phyloP scores from a whole-genome alignment of 352 stramenopile species.

The Pythium dissimile region DNA sequence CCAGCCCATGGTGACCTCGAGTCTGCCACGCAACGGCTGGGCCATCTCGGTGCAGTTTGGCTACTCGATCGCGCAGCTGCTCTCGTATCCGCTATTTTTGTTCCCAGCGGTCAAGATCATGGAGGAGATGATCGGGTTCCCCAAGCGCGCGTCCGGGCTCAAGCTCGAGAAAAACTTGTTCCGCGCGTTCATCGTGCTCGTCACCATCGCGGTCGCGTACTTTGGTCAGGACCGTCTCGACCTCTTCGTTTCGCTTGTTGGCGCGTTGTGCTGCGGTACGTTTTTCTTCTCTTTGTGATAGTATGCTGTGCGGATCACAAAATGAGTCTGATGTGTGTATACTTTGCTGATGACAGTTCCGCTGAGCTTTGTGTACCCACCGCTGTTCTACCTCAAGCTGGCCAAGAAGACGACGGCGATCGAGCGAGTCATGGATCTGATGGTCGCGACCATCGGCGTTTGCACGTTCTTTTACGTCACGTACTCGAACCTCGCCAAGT shows the following conservation, averaged over 20 bases:
- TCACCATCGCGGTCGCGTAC: conserved; percentile 65
- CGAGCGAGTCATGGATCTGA: conserved; percentile 56
- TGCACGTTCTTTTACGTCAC: conserved; percentile 83
- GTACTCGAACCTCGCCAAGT: conserved; percentile 73
- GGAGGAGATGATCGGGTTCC: conserved; percentile 80
- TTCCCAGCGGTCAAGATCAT: conserved; percentile 83
- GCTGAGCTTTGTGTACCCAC: conserved; percentile 77
- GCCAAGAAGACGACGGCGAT: conserved; percentile 35
- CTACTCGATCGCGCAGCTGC: conserved; percentile 68
- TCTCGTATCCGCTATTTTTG: conserved; percentile 80
- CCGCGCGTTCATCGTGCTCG: conserved; percentile 58
- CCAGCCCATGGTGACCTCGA: conserved; percentile 69
- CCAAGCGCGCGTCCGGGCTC: conserved; percentile 50
- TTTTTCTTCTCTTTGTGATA: conserved; percentile 4
- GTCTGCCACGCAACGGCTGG: conserved; percentile 65
- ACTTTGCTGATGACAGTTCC: conserved; percentile 36
- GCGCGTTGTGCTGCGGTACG: conserved; percentile 77
- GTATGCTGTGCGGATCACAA: neutral
- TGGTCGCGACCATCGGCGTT: conserved; percentile 56
- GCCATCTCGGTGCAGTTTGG: conserved; percentile 75
- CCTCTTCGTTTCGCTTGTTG: conserved; percentile 80
- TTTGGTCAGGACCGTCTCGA: conserved; percentile 74
- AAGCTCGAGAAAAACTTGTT: conserved; percentile 79
- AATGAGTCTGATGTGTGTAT: conserved; percentile 5
- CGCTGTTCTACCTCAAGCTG: conserved; percentile 78